Evolutionary conservation across 176 grass and related monocot genomes (phyloP).

Genomic region (Rhipidocladum racemiflorum): DNA sequence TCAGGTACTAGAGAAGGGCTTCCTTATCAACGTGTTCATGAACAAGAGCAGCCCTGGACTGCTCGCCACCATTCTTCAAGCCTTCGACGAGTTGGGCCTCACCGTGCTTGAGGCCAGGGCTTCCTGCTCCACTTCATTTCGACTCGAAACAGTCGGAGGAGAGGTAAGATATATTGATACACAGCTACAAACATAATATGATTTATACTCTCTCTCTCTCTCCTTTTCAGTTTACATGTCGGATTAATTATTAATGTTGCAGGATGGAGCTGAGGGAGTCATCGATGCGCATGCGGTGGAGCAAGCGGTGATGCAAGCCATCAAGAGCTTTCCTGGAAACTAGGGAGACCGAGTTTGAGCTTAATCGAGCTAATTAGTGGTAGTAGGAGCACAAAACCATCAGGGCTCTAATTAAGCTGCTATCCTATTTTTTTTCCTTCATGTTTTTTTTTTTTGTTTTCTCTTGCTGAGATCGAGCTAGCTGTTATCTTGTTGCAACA

Average conservation of each 20-base stretch:
- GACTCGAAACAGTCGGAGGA: constrained; percentile 53
- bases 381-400: not conserved
- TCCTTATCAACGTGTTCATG: constrained; percentile 62
- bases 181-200: not conserved
- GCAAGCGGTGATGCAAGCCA: constrained; percentile 60
- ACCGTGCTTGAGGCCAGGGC: constrained; percentile 56
- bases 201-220: not conserved
- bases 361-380: not conserved
- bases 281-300: constrained; percentile 41
- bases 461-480: not conserved
- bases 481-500: not conserved
- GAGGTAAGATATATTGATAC: not conserved
- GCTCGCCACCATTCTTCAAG: constrained; percentile 54
- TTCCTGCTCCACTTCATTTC: constrained; percentile 55
- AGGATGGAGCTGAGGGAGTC: constrained; percentile 27
- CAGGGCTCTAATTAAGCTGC: not conserved
- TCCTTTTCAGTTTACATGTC: not conserved
- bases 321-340: constrained; percentile 45
- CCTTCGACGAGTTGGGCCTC: constrained; percentile 62
- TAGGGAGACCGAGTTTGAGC: not conserved
- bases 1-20: constrained; percentile 44
- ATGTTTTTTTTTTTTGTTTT: not conserved
- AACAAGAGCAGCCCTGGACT: constrained; percentile 49
- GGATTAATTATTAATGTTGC: not conserved
- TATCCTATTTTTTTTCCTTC: not conserved